Evolutionary conservation across 2,329 filamentous ascomycete genomes (phyloP).

Genomic region (Chrysoporthe puriensis): DNA sequence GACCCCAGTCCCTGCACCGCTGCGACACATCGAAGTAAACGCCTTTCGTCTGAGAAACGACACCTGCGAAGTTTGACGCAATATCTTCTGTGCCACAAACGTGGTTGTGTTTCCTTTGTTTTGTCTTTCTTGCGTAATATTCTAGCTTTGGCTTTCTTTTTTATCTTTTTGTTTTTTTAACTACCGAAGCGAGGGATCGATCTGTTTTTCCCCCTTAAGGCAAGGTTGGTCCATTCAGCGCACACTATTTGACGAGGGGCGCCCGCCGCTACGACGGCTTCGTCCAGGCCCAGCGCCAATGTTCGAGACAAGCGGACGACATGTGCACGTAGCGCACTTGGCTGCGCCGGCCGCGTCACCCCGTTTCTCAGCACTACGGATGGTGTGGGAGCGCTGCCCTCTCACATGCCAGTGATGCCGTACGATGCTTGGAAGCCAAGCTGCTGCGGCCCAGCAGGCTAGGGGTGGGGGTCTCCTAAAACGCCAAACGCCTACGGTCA

Average conservation of each 20-base stretch:
- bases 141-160: too few species aligned
- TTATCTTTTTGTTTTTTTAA: too few species aligned
- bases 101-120: too few species aligned
- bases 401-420: background rate
- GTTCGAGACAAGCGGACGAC: background rate
- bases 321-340: too few species aligned
- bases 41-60: background rate
- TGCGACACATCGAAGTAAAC: background rate
- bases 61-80: background rate
- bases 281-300: background rate
- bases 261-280: background rate
- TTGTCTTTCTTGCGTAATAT: too few species aligned
- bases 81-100: background rate
- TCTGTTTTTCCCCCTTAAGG: too few species aligned
- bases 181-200: too few species aligned
- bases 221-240: too few species aligned
- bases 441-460: background rate
- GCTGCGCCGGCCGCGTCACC: constrained; percentile 8
- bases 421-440: background rate
- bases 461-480: background rate
- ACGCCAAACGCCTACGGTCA: background rate
- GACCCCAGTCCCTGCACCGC: background rate
- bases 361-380: background rate
- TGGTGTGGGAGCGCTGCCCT: background rate
- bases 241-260: background rate